These are phyloP conservation scores for Rhodosporidiobolus sp. DNA, from an alignment of 768 basidiomycete genomes.

Conservation along the genomic window DNA sequence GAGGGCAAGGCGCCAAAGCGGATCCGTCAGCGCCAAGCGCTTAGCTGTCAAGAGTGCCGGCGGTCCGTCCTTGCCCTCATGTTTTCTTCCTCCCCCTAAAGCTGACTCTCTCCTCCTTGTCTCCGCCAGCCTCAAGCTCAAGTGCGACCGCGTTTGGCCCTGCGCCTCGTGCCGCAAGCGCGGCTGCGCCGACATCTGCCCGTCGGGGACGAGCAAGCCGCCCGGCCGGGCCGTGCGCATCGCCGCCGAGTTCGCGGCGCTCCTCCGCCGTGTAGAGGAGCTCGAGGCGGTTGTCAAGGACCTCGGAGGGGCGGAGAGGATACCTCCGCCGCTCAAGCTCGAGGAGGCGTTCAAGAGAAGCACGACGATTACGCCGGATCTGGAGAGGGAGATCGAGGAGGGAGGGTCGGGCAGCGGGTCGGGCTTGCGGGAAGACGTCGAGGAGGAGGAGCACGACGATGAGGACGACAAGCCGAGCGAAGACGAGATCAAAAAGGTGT, in stretches of 20 bases:
- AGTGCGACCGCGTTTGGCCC: slow-evolving; percentile 25
- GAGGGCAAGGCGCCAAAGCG: no score
- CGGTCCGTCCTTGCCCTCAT: background rate
- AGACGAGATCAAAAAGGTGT: background rate
- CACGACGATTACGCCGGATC: slow-evolving; percentile 10
- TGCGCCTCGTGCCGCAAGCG: slow-evolving; percentile 18
- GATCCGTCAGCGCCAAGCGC: background rate
- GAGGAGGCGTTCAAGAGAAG: slow-evolving; percentile 10
- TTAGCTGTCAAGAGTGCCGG: slow-evolving; percentile 19
- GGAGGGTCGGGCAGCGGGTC: background rate
- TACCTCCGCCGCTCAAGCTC: slow-evolving; percentile 20
- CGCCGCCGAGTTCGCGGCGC: slow-evolving; percentile 25
- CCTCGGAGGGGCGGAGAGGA: slow-evolving; percentile 3
- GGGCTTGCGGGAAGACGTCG: background rate
- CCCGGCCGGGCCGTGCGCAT: slow-evolving; percentile 24
- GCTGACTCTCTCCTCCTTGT: background rate
- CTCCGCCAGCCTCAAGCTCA: slow-evolving; percentile 25
- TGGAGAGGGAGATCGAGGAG: slow-evolving; percentile 14
- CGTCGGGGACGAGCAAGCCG: slow-evolving; percentile 6
- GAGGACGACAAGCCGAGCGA: background rate
- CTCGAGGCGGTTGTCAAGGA: slow-evolving; percentile 14
- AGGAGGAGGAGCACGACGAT: background rate
- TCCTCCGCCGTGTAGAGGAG: slow-evolving; percentile 15
- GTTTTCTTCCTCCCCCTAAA: background rate
- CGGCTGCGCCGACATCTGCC: slow-evolving; percentile 26